Percentiles rank a stretch among this genome's conserved stretches.
Evolutionary conservation across 208 protist genomes (phyloP).

Genomic region (Leptomonas seymouri): DNA sequence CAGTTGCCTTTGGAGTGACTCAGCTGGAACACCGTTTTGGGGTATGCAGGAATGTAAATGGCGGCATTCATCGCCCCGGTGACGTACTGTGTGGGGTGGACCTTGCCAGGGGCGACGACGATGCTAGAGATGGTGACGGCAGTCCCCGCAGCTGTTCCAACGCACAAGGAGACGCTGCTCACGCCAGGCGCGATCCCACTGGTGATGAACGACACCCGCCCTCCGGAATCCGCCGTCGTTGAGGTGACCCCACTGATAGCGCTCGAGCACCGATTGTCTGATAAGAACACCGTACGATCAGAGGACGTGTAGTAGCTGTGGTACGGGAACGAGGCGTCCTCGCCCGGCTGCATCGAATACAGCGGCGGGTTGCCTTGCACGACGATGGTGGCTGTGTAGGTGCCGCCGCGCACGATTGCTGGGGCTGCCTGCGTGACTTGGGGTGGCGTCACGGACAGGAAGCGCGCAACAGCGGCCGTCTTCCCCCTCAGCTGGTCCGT

Average conservation of each 20-base stretch:
- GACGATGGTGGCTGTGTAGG: conserved; percentile 48
- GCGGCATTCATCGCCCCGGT: conserved; percentile 29
- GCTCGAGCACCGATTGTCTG: conserved; percentile 36
- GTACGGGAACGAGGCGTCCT: conserved; percentile 40
- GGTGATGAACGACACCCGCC: conserved; percentile 32
- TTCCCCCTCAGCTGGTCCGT: conserved; percentile 16
- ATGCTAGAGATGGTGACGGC: conserved; percentile 22
- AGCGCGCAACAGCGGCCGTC: conserved; percentile 31
- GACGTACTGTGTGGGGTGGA: conserved; percentile 59
- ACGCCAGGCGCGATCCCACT: conserved; percentile 22
- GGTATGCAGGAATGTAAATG: conserved; percentile 56
- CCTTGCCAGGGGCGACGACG: conserved; percentile 33
- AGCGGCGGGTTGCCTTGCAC: conserved; percentile 29
- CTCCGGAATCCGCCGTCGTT: conserved; percentile 21
- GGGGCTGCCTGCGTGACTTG: conserved; percentile 35
- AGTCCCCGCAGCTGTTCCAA: conserved; percentile 41
- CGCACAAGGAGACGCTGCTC: conserved; percentile 42
- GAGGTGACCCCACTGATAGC: conserved; percentile 24
- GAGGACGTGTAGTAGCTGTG: conserved; percentile 36
- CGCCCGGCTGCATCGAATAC: conserved; percentile 61
- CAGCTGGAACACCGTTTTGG: conserved; percentile 46
- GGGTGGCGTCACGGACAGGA: conserved; percentile 64
- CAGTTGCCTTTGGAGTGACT: conserved; percentile 34
- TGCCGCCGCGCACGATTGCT: conserved; percentile 42
- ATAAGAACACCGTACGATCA: conserved; percentile 53